Base-by-base conservation (phyloP, 2,329 filamentous ascomycete species). In the Escovopsis sp. region DNA sequence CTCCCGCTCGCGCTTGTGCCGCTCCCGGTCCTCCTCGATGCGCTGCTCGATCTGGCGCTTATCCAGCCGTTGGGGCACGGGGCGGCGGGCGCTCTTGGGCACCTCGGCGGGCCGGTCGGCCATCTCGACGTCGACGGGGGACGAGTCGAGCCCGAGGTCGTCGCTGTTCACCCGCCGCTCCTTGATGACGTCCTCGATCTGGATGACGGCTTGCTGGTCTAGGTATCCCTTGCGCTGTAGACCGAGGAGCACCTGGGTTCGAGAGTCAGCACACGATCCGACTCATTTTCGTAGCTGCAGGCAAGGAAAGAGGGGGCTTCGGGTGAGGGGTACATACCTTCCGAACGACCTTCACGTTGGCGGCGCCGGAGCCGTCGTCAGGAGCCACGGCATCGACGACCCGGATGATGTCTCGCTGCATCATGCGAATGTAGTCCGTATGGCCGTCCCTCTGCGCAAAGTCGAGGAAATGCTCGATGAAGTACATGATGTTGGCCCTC, bases 401-500 rank as follows among this genome's bases (percentile, higher is more conserved):
- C 9, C 82, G 71, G 25, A 92, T 68, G 28, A 98, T 93, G 53
- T 98, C 90, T 32, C 87, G 70, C 58, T 94, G 83, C 61, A 98
- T 83, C 85, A 96, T 94, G 35, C 80, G 75, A 19, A 94, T 76
- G 52, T 94, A 98, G 42, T 84, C 78, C 35, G 71, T 61, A 47
- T 90, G 77, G 43, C 76, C 72, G 45, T 85, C 82, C 45, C 76
- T 80, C 42, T 74, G 70, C 16, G 85, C 82, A 60, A 85, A 69
- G 53, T 96, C 88, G 53, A 92, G 82, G 46, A 98, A 83, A 47
- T 88, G 81, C 52, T 96, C 88, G 51, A 98, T 80, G 58, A 98
- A 98, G 60, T 93, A 98, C 81, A 98, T 93, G 56, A 98, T 96
- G 55, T 98, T 98, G 39, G 90, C 92, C 41, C 88, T 72, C 35